Conservation (phyloP, 306 rosid genomes). For the Trichosanthes cucumerina region DNA sequence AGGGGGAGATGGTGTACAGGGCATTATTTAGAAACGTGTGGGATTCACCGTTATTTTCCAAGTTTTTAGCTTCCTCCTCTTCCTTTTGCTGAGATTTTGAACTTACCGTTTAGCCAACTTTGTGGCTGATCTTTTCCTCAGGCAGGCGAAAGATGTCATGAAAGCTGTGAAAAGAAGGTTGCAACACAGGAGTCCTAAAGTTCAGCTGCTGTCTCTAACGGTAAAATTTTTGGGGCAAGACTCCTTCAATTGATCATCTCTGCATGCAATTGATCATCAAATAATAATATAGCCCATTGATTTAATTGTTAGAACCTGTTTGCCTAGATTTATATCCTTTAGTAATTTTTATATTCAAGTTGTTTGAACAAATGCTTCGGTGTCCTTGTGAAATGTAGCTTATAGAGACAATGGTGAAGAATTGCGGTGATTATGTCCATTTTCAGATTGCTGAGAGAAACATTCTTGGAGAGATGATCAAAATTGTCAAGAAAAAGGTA, state of each 20-base stretch:
- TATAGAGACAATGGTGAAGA: slow-evolving; percentile 98
- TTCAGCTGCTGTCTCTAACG: slow-evolving; percentile 81
- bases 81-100: not conserved
- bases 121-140: slow-evolving; percentile 24
- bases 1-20: not conserved
- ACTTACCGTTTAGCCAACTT: not conserved
- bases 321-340: not conserved
- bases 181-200: slow-evolving; percentile 84
- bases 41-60: not conserved
- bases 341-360: not conserved
- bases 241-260: not conserved
- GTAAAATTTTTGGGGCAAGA: slow-evolving; percentile 24
- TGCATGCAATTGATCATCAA: not conserved
- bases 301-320: not conserved
- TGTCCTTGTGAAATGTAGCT: slow-evolving; percentile 39
- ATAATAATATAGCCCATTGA: not conserved
- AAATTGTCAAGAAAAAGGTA: slow-evolving; percentile 93
- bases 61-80: not conserved
- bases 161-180: slow-evolving; percentile 89
- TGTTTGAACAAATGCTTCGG: not conserved
- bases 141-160: slow-evolving; percentile 97
- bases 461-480: slow-evolving; percentile 83
- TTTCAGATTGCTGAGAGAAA: slow-evolving; percentile 86
- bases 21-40: not conserved
- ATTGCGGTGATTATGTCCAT: slow-evolving; percentile 88